Evolutionary conservation across 1,284 basidiomycete species (phyloP), one percentile per base, ranked within the genome.

Genomic region (Termitomyces sp.): DNA sequence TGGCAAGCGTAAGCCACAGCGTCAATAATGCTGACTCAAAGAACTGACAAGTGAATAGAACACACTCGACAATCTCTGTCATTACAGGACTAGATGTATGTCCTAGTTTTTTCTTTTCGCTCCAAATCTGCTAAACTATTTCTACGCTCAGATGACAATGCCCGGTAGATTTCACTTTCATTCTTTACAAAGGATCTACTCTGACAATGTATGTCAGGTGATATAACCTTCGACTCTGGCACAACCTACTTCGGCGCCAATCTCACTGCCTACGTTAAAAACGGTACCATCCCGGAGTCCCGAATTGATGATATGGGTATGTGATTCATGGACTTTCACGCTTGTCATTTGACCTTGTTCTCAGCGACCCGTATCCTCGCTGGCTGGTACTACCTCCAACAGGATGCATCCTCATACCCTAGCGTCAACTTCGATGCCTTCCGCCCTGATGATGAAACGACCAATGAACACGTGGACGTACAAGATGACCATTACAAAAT

Each of bases 381-480:
- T 0, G 73, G 72, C 0, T 88, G 79, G 76, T 86, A 79, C 61
- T 72, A 77, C 33, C 68, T 81, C 18, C 74, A 75, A 16, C 89
- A 92, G 69, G 88, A 92, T 64, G 64, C 74, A 35, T 63, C 72
- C 7, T 65, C 70, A 37, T 90, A 79, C 66, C 86, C 86, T 0
- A 52, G 65, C 50, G 74, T 78, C 57, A 81, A 76, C 66, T 85
- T 85, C 62, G 78, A 85, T 59, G 80, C 79, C 6, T 84, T 83
- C 75, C 53, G 66, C n/a, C 69, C 74, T 0, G 67, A 75, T 35
- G 72, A 79, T 59, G 76, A 77, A 46, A 66, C 67, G 6, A 77
- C 74, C 46, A 86, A 91, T 69, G 68, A 75, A 49, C 84, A 83
- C 56, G 72, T 93, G 28, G 83, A 93, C 60, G 91, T 91, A 0